Percentiles rank a stretch among this genome's conserved stretches.
Evolutionary conservation across 257 asterid genomes (phyloP).

Genomic region (Nemophila menziesii): DNA sequence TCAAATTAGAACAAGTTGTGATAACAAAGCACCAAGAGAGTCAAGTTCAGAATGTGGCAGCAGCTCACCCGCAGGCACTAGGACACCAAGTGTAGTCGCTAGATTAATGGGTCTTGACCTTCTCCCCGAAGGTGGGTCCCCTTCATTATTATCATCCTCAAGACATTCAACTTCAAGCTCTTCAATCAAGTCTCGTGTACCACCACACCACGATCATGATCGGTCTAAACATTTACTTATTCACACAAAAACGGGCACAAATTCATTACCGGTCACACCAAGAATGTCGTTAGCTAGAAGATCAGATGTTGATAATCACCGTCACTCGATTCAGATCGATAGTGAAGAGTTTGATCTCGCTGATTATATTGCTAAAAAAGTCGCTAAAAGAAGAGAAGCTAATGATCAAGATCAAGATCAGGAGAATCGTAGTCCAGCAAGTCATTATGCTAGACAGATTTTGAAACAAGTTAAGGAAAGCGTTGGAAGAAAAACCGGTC

Average conservation of each 20-base stretch:
- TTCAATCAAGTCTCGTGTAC: constrained; percentile 3
- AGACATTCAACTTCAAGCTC: not conserved
- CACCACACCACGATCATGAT: constrained; percentile 5
- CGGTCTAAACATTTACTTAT: not conserved
- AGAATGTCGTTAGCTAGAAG: constrained; percentile 32
- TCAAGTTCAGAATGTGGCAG: constrained; percentile 27
- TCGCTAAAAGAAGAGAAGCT: constrained; percentile 11
- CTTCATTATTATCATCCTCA: constrained; percentile 17
- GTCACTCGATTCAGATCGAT: constrained; percentile 44
- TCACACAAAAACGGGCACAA: constrained; percentile 7
- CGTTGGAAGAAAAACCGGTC: constrained; percentile 44
- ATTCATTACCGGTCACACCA: constrained; percentile 54
- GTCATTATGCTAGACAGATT: constrained; percentile 41
- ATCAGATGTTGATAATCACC: constrained; percentile 33
- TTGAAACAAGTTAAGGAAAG: constrained; percentile 54
- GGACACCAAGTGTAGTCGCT: constrained; percentile 61
- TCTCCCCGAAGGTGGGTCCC: constrained; percentile 43
- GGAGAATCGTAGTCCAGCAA: constrained; percentile 26
- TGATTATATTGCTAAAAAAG: constrained; percentile 3
- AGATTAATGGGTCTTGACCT: constrained; percentile 72
- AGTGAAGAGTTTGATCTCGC: constrained; percentile 4
- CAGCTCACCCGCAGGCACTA: constrained; percentile 31
- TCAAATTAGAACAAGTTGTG: constrained; percentile 39
- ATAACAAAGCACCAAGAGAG: constrained; percentile 20
- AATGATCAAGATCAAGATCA: not conserved